Evolutionary conservation across 305 asterid species (phyloP).

Genomic region (Solanum hybrid): DNA sequence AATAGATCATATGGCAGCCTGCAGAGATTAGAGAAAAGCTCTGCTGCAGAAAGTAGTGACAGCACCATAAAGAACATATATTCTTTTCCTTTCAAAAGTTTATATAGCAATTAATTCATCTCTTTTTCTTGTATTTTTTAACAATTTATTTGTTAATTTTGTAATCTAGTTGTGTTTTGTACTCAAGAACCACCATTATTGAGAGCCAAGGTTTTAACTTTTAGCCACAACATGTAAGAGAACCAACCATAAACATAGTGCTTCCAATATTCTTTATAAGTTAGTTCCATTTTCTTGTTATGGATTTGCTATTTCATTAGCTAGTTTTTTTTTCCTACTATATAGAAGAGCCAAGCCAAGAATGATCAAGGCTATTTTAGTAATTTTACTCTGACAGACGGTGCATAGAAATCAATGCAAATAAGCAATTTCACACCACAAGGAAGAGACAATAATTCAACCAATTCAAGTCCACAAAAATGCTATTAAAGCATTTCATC

Average conservation of each 20-base stretch:
- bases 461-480: background rate
- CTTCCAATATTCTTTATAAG: background rate
- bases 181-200: background rate
- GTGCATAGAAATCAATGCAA: background rate
- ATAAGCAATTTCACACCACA: background rate
- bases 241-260: background rate
- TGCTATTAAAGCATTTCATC: background rate
- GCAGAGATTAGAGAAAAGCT: constrained; percentile 18
- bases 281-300: background rate
- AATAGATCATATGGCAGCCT: background rate
- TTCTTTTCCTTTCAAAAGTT: constrained; percentile 26
- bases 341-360: background rate
- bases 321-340: no score
- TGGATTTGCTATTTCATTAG: background rate
- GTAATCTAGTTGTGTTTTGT: background rate
- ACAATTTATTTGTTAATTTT: background rate
- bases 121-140: background rate
- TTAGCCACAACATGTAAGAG: background rate
- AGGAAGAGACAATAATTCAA: background rate
- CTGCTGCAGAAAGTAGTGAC: constrained; percentile 7
- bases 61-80: constrained; percentile 24
- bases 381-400: background rate
- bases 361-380: background rate
- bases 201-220: background rate
- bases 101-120: constrained; percentile 29